A percentile compares a stretch with the other conserved stretches of the same genome.
Conservation (phyloP, 106 monocot genomes). For the Alisma plantagoaquatica region DNA sequence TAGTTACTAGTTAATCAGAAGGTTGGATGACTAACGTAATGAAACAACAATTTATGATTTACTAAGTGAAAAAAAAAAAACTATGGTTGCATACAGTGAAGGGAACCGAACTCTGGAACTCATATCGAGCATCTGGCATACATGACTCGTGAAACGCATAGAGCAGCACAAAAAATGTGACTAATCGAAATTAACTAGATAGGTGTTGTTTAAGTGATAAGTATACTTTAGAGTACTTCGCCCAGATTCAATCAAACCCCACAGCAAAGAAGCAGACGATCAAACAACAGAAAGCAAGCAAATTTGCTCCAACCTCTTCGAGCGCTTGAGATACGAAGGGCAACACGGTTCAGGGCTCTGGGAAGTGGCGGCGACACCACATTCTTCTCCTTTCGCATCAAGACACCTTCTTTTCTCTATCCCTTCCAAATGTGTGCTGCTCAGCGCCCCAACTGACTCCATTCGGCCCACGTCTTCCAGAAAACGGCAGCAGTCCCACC, state of each 20-base stretch:
- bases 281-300: neutral
- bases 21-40: neutral
- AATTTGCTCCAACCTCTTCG: slow-evolving; percentile 2
- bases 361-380: neutral
- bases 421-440: too few relatives aligned
- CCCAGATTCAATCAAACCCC: neutral
- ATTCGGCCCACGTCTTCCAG: neutral
- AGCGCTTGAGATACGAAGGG: neutral
- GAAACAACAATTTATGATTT: too few relatives aligned
- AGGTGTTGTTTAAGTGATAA: too few relatives aligned
- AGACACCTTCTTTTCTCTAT: too few relatives aligned
- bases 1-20: neutral
- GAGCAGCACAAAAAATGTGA: too few relatives aligned
- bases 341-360: neutral
- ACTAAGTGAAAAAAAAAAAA: too few relatives aligned
- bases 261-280: neutral
- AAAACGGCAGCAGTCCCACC: neutral
- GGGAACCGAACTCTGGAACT: too few relatives aligned
- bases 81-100: too few relatives aligned
- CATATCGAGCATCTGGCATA: too few relatives aligned
- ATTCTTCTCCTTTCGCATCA: neutral
- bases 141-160: too few relatives aligned
- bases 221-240: neutral
- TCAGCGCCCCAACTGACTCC: too few relatives aligned
- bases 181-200: too few relatives aligned